Evolutionary conservation across 257 asterid genomes (phyloP), one percentile per base, ranked within the genome.

Genomic region (Ajuga chamaepitys): DNA sequence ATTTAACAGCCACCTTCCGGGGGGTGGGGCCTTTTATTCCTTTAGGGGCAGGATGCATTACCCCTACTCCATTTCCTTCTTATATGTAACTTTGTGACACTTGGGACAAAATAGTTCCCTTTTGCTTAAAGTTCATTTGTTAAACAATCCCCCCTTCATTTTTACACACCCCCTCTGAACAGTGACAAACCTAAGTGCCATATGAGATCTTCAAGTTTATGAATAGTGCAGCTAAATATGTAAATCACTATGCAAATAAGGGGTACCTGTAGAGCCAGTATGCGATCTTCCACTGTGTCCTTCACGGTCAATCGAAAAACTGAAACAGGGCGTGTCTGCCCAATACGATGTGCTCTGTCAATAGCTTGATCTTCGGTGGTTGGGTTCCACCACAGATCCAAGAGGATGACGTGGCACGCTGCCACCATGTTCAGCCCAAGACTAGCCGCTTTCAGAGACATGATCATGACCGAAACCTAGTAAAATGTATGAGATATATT

Each of bases 371-470:
- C 99, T 82, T 94, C 99, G 37, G 99, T 89, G 0, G 99, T 90
- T n/a, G 99, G 99, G 73, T 94, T 94, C 99, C 99, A 94, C 99
- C 99, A 94, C 6, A 90, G 96, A 76, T 94, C 99, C 73, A 94
- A 82, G 72, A 94, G 94, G 76, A 94, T 74, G 56, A 94, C 99
- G 58, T 82, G 87, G 68, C 90, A 86, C 62, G 97, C 99, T 13
- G 97, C 92, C 67, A 94, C 99, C 97, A 94, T 83, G 78, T 94
- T 94, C 73, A 94, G 80, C 70, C 99, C 99, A 58, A 94, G 96
- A 74, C 99, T 94, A 66, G 99, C 99, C 54, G 99, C 99, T 76
- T 94, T 94, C 73, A 94, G 63, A 56, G 99, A 94, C 99, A 94
- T 94, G 57, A 94, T 94, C 84, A 94, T 86, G 18, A 94, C 99